phyloP scores from a whole-genome alignment of 257 asterid genomes.

The Avicennia marina region DNA sequence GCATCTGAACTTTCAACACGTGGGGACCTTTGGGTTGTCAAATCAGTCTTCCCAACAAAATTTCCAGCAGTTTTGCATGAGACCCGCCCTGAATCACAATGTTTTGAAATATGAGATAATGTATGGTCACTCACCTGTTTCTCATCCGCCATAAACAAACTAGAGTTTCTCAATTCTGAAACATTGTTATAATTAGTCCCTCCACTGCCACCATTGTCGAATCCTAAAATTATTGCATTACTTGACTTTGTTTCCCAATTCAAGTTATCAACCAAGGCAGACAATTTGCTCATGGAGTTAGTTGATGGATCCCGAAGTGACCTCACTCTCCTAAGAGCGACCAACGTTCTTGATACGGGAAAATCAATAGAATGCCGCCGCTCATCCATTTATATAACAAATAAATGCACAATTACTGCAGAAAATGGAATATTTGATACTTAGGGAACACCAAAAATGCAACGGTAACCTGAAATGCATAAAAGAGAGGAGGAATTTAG shows the following conservation, averaged over 20 bases:
- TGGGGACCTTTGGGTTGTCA: too few relatives aligned
- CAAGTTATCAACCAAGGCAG: constrained; percentile 45
- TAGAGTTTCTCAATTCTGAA: constrained; percentile 18
- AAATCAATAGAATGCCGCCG: constrained; percentile 85
- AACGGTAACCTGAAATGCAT: neutral
- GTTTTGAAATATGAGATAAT: constrained; percentile 23
- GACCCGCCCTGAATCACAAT: constrained; percentile 16
- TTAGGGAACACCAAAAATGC: constrained; percentile 18
- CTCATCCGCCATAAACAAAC: constrained; percentile 25
- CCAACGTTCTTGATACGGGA: constrained; percentile 65
- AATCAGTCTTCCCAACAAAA: too few relatives aligned
- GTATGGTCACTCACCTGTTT: too few relatives aligned
- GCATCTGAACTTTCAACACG: constrained; percentile 9
- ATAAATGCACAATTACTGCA: neutral
- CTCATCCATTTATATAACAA: constrained; percentile 57
- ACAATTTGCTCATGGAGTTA: constrained; percentile 57
- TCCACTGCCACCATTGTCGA: constrained; percentile 25
- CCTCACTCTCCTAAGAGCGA: constrained; percentile 83
- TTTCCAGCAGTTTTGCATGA: constrained; percentile 27
- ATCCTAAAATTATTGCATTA: constrained; percentile 44
- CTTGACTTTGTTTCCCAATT: constrained; percentile 68
- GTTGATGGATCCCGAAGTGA: constrained; percentile 94
- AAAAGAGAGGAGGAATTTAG: neutral
- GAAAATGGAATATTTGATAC: neutral
- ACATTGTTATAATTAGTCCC: constrained; percentile 1